phyloP scores from a whole-genome alignment of 2,329 filamentous ascomycete genomes.

The Dryadomyces sulphureus region DNA sequence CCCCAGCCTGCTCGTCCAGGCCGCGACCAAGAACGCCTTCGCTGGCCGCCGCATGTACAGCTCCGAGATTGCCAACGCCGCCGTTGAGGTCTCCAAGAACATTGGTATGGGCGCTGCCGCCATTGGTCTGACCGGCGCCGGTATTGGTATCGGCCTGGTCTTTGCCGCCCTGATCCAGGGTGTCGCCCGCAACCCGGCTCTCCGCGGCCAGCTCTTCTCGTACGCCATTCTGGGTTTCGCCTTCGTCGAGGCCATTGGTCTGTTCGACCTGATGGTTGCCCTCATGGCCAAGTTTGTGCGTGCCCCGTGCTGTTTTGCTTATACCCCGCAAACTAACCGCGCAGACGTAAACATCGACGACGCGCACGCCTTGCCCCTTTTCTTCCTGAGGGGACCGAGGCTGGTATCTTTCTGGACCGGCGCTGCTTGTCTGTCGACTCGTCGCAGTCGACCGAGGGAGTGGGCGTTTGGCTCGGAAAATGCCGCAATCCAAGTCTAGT shows the following conservation, averaged over 20 bases:
- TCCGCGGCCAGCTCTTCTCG: constrained; percentile 79
- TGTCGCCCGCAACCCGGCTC: constrained; percentile 87
- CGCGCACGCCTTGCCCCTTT: constrained; percentile 5
- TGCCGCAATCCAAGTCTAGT: constrained; percentile 4
- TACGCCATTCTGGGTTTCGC: constrained; percentile 52
- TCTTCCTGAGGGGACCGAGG: constrained; percentile 8
- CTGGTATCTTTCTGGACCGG: constrained; percentile 4
- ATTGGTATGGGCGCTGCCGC: constrained; percentile 77
- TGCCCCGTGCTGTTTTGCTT: constrained; percentile 13
- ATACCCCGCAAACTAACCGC: background rate
- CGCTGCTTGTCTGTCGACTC: constrained; percentile 4
- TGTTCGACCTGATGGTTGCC: constrained; percentile 61
- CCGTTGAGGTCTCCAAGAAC: constrained; percentile 86
- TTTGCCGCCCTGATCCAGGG: constrained; percentile 80
- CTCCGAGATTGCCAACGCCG: constrained; percentile 75
- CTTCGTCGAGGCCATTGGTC: constrained; percentile 47
- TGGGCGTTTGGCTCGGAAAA: background rate
- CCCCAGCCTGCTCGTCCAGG: constrained; percentile 47
- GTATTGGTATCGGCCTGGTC: constrained; percentile 92
- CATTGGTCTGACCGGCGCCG: constrained; percentile 83
- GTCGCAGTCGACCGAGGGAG: background rate
- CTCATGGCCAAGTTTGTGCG: constrained; percentile 84
- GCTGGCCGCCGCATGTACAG: constrained; percentile 61
- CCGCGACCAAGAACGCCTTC: constrained; percentile 49
- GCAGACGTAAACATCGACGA: constrained; percentile 10